A percentile compares a stretch with the other conserved stretches of the same genome.
Conservation (phyloP, 139 green algal genomes). For the Coelastrella sp. region DNA sequence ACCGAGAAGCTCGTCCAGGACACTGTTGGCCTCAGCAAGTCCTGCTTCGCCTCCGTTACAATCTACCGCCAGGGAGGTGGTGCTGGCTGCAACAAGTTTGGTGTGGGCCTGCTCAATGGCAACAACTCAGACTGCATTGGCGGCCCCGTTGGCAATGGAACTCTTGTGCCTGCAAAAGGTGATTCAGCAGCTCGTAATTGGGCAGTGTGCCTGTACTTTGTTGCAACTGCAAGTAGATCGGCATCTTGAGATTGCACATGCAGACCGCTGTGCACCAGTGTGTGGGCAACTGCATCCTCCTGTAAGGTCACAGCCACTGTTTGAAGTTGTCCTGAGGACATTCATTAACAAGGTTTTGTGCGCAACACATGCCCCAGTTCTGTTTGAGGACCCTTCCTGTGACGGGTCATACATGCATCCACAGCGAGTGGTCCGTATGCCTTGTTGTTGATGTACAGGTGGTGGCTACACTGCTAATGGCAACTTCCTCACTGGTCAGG, state of each 20-base stretch:
- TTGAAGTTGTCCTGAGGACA: too few relatives aligned
- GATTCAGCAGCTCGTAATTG: background rate
- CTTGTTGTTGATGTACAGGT: background rate
- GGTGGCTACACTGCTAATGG: background rate
- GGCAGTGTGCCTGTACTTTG: background rate
- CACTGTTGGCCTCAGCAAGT: background rate
- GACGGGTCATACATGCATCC: background rate
- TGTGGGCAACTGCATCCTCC: too few relatives aligned
- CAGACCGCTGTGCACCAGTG: too few relatives aligned
- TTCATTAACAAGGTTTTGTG: background rate
- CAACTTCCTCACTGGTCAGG: background rate
- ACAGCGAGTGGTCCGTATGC: too few relatives aligned
- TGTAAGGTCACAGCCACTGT: too few relatives aligned
- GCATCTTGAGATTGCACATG: too few relatives aligned
- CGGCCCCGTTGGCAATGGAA: background rate
- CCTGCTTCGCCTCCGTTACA: conserved; percentile 4
- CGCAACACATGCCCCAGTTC: background rate
- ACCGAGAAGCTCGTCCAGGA: background rate
- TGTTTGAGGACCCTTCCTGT: background rate
- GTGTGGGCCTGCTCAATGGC: background rate
- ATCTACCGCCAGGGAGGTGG: background rate
- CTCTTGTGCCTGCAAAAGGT: background rate
- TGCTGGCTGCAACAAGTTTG: background rate
- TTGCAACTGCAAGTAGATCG: too few relatives aligned
- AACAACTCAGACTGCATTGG: background rate